Evolutionary conservation across 2,329 filamentous ascomycete genomes (phyloP), one percentile per base, ranked within the genome.

Genomic region (Lachnellula hyalina): DNA sequence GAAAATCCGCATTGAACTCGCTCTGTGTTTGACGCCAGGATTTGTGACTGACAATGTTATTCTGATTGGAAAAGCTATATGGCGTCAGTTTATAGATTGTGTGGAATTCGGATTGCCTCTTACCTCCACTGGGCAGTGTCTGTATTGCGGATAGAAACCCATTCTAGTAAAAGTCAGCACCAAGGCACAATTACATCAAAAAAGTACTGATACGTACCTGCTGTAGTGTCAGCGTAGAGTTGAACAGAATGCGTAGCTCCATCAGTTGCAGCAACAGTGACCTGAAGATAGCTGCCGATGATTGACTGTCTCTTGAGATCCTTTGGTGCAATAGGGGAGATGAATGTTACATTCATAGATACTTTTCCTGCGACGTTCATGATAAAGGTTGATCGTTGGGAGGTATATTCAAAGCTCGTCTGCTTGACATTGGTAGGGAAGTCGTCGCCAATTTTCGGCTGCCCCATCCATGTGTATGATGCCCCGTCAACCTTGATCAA

Each of bases 171-270:
- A 12, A 17, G 14, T 61, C 38, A 59, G 54, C 25, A 35, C 28
- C 28, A 32, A 32, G 15, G 12, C 49, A 14, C 6, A 14, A 49
- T 11, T 2, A 2, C 11, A 50, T 11, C 32, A 51, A n/a, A n/a
- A 2, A 45, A 45, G 35, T 17, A 2, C 28, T n/a, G 19, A 67
- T 32, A 32, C 78, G 67, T 69, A 86, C 83, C 84, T 52, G 82
- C 84, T 50, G 86, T 84, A 46, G 89, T 83, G 64, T 91, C 88
- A 19, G 85, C 77, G 67, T 92, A 91, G 5, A 91, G 64, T 65
- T 89, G 80, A 2, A 90, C 84, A 44, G 80, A 72, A 67, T 91
- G 87, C 0, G 73, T 65, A 3, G 67, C 67, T 12, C 83, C 84
- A 68, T 91, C 87, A 2, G 81, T 65, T 0, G 86, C 85, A 34